phyloP scores from a whole-genome alignment of 148 eudicot genomes.

The Suaeda aralocaspica region DNA sequence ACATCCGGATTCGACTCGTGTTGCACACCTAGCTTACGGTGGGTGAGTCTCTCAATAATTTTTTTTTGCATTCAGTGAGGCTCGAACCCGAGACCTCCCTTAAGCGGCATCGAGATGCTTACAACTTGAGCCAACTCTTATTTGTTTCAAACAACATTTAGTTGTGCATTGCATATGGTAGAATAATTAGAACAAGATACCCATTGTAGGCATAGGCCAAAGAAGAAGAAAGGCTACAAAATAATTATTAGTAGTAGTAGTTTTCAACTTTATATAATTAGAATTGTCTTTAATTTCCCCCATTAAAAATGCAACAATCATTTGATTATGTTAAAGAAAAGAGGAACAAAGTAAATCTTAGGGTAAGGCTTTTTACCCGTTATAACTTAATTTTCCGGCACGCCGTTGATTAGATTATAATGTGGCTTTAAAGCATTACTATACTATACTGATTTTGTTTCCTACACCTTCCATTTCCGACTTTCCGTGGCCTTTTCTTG shows the following conservation, averaged over 20 bases:
- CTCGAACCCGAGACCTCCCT: too few relatives aligned
- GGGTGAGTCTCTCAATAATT: too few relatives aligned
- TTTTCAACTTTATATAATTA: not conserved
- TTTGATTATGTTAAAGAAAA: slow-evolving; percentile 4
- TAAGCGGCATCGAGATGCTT: too few relatives aligned
- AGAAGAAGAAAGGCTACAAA: not conserved
- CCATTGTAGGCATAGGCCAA: not conserved
- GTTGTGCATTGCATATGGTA: too few relatives aligned
- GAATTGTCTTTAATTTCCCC: not conserved
- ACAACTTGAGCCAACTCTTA: too few relatives aligned
- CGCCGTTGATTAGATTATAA: slow-evolving; percentile 17
- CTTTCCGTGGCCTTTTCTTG: slow-evolving; percentile 11
- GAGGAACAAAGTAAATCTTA: slow-evolving; percentile 1
- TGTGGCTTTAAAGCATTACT: slow-evolving; percentile 7
- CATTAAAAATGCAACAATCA: not conserved
- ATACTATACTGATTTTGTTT: slow-evolving; percentile 2
- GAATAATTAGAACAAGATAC: too few relatives aligned
- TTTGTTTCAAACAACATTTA: too few relatives aligned
- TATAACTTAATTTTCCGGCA: slow-evolving; percentile 8
- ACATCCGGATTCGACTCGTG: too few relatives aligned
- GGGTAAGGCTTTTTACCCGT: not conserved
- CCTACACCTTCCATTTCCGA: too few relatives aligned
- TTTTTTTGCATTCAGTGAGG: too few relatives aligned
- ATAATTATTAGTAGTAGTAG: not conserved
- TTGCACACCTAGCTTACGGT: too few relatives aligned